Percentiles rank a stretch among this genome's conserved stretches.
Evolutionary conservation across 768 basidiomycete genomes (phyloP).

Genomic region (Gloeostereum incarnatum): DNA sequence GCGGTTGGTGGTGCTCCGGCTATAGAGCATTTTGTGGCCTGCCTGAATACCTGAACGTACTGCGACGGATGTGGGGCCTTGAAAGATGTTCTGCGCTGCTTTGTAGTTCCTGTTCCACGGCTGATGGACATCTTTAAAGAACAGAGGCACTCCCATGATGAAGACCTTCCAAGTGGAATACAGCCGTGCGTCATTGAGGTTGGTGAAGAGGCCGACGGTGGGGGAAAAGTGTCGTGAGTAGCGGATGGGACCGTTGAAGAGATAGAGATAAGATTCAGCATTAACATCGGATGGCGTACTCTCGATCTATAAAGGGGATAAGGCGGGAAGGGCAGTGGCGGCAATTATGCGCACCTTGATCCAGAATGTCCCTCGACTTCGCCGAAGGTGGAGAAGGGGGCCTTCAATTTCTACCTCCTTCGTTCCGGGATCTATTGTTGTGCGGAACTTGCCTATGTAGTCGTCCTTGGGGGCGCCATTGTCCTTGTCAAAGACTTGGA

Average conservation of each 20-base stretch:
- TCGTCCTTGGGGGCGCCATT: constrained; percentile 47
- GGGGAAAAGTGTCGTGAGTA: constrained; percentile 67
- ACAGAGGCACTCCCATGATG: constrained; percentile 45
- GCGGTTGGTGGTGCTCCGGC: constrained; percentile 49
- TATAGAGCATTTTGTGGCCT: constrained; percentile 68
- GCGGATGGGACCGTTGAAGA: constrained; percentile 67
- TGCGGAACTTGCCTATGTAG: constrained; percentile 55
- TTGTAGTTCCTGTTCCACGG: constrained; percentile 60
- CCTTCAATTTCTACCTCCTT: constrained; percentile 60
- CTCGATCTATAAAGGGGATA: constrained; percentile 35
- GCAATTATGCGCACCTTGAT: constrained; percentile 38
- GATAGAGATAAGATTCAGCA: constrained; percentile 39
- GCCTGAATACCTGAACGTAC: constrained; percentile 64
- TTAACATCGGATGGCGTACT: constrained; percentile 33
- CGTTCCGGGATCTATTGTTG: constrained; percentile 40
- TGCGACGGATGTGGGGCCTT: constrained; percentile 49
- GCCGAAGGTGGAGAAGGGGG: constrained; percentile 34
- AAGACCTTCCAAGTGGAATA: constrained; percentile 80
- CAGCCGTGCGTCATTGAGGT: constrained; percentile 48
- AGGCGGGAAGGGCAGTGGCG: neutral
- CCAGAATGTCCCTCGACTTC: constrained; percentile 55
- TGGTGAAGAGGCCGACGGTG: constrained; percentile 55
- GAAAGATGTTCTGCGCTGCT: constrained; percentile 66
- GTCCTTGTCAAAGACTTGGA: constrained; percentile 68
- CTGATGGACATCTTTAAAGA: constrained; percentile 54